Base-by-base conservation (phyloP, 768 basidiomycete species). In the Termitomyces sp. region DNA sequence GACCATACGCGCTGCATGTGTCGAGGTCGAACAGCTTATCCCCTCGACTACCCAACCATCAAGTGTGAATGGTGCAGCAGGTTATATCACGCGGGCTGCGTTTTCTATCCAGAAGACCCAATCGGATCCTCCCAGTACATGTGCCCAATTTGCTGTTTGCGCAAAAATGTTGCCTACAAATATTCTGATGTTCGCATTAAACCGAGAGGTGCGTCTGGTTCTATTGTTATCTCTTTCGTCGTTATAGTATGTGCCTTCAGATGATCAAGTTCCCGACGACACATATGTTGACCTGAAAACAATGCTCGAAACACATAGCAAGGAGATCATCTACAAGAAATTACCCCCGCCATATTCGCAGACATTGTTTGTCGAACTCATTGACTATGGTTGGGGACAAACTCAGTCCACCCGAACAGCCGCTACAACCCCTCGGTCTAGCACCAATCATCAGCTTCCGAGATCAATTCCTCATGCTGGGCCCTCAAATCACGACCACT, bases 1-100 rank as follows among this genome's bases (percentile, higher is more conserved):
- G 90, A 92, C 63, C 81, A 81, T 32, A 90, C 89, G 26, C 80
- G 89, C 26, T 92, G 90, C 69, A 87, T 92, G 56, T 92, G 90
- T 67, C 75, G 90, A 47, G 89, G 88, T 15, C 78, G 81, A 30
- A 87, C 82, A 3, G 63, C 70, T 8, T 86, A 84, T 66, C 68
- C 86, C 28, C 70, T 84, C 52, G 73, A 77, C 58, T 84, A 83
- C 63, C 83, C 83, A 3, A 76, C 77, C 22, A 81, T 91, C 12
- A 77, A 80, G 55, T 93, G 90, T 66, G 82, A 84, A 45, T 65
- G 69, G 0, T 93, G 90, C 70, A 74, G 69, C 58, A 82, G 79
- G 61, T 69, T 75, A 15, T 92, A 90, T 60, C 90, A 93, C 61
- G 78, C 77, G 15, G 81, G 80, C 10, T 93, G 90, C 58, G 89